These are phyloP conservation scores for Smittium culicis DNA, from an alignment of 371 early-diverging fungal species.

Conservation along the genomic window DNA sequence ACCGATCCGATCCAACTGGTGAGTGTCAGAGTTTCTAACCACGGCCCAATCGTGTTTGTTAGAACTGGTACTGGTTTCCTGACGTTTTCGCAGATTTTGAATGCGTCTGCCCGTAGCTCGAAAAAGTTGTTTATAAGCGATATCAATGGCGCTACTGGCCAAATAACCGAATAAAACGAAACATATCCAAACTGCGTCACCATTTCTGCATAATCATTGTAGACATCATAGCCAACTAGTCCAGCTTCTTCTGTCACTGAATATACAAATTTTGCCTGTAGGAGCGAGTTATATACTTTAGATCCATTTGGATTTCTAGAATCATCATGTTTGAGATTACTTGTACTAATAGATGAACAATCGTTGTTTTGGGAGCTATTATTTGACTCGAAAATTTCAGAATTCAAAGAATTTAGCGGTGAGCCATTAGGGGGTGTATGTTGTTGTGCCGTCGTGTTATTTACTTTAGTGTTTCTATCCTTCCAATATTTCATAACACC, in stretches of 20 bases:
- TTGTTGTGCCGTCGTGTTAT: neutral
- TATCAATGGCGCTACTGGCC: constrained; percentile 66
- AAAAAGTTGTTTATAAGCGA: constrained; percentile 75
- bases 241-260: constrained; percentile 32
- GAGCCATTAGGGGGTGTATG: neutral
- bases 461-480: neutral
- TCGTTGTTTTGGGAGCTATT: too few species aligned
- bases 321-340: neutral
- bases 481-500: constrained; percentile 35
- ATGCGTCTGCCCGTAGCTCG: constrained; percentile 74
- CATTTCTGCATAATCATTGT: constrained; percentile 84
- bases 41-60: constrained; percentile 72
- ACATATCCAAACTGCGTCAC: constrained; percentile 81
- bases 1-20: constrained; percentile 58
- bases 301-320: neutral
- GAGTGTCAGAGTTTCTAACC: constrained; percentile 54
- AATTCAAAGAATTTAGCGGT: too few species aligned
- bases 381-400: too few species aligned
- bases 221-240: constrained; percentile 64
- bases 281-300: neutral
- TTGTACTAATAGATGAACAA: neutral
- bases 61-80: constrained; percentile 62
- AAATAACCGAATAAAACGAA: constrained; percentile 66
- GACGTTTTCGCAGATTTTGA: constrained; percentile 66
- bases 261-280: constrained; percentile 22